Conservation (phyloP, 1,284 basidiomycete species). For the Boletus smithii region DNA sequence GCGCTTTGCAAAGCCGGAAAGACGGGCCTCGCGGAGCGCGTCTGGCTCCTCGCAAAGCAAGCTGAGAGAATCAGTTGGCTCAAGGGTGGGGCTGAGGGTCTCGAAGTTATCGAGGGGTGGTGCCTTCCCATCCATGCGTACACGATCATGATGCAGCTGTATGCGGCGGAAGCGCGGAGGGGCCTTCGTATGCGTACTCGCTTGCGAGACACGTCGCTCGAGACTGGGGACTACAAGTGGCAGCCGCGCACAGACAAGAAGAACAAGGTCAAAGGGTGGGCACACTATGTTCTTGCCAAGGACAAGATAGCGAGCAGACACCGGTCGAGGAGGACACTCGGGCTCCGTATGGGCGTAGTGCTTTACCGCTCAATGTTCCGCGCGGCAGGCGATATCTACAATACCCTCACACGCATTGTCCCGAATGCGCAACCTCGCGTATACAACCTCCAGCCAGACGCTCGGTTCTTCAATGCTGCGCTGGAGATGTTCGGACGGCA, state of each 20-base stretch:
- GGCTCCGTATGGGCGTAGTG: constrained; percentile 30
- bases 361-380: constrained; percentile 39
- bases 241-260: constrained; percentile 16
- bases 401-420: constrained; percentile 24
- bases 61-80: constrained; percentile 55
- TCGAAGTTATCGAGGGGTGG: constrained; percentile 47
- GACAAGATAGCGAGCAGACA: constrained; percentile 23
- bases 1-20: constrained; percentile 56
- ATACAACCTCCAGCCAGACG: constrained; percentile 50
- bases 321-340: constrained; percentile 25
- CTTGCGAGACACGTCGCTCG: constrained; percentile 2
- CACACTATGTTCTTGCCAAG: constrained; percentile 28
- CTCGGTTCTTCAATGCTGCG: constrained; percentile 64
- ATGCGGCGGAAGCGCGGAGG: constrained; percentile 47
- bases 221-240: constrained; percentile 17
- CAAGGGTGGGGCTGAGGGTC: constrained; percentile 17
- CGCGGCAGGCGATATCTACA: constrained; percentile 34
- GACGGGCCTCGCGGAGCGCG: constrained; percentile 55
- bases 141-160: constrained; percentile 67
- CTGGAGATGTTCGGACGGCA: constrained; percentile 46
- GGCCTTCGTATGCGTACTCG: constrained; percentile 18
- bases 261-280: constrained; percentile 39
- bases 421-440: constrained; percentile 21
- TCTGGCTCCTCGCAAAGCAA: constrained; percentile 58
- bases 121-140: constrained; percentile 63